Evolutionary conservation across 2,329 filamentous ascomycete genomes (phyloP).

Genomic region (Helminthosporium solani): DNA sequence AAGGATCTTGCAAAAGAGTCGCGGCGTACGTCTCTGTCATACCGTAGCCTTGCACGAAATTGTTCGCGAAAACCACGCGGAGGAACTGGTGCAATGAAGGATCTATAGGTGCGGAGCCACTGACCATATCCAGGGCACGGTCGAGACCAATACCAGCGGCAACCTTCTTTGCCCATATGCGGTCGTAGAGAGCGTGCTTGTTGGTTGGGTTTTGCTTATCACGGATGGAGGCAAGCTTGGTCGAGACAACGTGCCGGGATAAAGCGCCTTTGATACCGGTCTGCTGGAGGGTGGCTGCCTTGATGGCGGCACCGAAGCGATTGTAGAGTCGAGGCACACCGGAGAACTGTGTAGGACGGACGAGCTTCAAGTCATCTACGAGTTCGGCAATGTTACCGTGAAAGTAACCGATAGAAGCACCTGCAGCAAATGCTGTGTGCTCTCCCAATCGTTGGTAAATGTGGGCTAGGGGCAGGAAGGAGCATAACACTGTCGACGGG

Average conservation of each 20-base stretch:
- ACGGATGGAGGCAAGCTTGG: slow-evolving; percentile 78
- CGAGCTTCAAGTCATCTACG: slow-evolving; percentile 85
- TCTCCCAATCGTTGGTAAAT: slow-evolving; percentile 89
- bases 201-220: slow-evolving; percentile 73
- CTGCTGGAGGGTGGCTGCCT: slow-evolving; percentile 73
- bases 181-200: slow-evolving; percentile 75
- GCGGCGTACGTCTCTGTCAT: slow-evolving; percentile 91
- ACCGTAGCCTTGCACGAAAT: slow-evolving; percentile 85
- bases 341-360: slow-evolving; percentile 79
- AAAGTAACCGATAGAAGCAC: slow-evolving; percentile 83
- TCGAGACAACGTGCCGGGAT: slow-evolving; percentile 73
- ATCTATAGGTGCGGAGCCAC: slow-evolving; percentile 87
- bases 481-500: slow-evolving; percentile 68
- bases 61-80: slow-evolving; percentile 75
- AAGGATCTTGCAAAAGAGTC: slow-evolving; percentile 65
- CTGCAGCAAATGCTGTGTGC: slow-evolving; percentile 69
- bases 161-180: slow-evolving; percentile 90
- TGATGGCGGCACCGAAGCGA: slow-evolving; percentile 81
- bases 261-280: slow-evolving; percentile 78
- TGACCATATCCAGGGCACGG: slow-evolving; percentile 70
- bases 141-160: slow-evolving; percentile 79
- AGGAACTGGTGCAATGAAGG: slow-evolving; percentile 86
- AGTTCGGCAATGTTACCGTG: slow-evolving; percentile 84
- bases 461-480: slow-evolving; percentile 90
- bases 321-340: slow-evolving; percentile 93